These are phyloP conservation scores for Solanum stenotomum DNA, from an alignment of 257 asterid species.

Conservation along the genomic window DNA sequence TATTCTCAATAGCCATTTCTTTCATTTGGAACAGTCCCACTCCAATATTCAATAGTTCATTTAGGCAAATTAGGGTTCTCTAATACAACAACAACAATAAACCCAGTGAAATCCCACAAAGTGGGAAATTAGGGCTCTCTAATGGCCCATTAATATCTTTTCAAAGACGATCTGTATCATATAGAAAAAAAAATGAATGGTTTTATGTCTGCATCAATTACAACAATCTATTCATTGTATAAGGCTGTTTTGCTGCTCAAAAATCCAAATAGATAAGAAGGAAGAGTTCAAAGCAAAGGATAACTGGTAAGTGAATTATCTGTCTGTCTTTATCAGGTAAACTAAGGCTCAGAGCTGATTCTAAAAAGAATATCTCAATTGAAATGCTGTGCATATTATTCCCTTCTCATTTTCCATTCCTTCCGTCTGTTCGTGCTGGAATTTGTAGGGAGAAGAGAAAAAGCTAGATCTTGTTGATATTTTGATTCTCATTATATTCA, in stretches of 20 bases:
- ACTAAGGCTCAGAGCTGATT: not conserved
- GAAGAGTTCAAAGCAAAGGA: not conserved
- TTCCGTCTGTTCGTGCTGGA: not conserved
- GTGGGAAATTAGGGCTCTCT: not conserved
- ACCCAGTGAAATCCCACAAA: not conserved
- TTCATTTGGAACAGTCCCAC: not conserved
- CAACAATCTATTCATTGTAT: not conserved
- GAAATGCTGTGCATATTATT: not conserved
- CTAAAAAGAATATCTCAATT: not conserved
- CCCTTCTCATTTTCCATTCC: constrained; percentile 1
- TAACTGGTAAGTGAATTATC: not conserved
- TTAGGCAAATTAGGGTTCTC: not conserved
- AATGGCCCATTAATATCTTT: not conserved
- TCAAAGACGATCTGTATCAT: not conserved
- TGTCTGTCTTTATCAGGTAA: not conserved
- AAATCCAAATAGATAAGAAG: not conserved
- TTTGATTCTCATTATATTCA: not conserved
- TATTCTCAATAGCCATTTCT: not conserved
- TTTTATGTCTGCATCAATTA: not conserved
- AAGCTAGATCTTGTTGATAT: not conserved
- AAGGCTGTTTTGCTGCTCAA: not conserved
- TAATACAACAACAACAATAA: not conserved
- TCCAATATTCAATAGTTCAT: not conserved
- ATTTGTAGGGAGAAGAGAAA: not conserved
- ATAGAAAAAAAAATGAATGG: not conserved